Base-by-base conservation (phyloP, 176 grass and related monocot species). In the Thalia dealbata region DNA sequence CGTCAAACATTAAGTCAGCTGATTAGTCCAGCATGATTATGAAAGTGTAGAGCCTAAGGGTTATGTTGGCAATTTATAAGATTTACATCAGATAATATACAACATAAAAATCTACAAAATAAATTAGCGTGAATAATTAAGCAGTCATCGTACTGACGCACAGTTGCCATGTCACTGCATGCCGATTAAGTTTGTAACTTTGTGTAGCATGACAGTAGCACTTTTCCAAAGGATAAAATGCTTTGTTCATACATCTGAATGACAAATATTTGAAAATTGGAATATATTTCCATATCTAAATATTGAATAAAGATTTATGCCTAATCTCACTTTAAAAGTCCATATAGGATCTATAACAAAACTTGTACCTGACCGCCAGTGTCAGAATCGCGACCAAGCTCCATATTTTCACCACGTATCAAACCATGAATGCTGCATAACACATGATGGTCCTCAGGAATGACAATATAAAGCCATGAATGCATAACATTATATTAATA, bases 371-470 rank as follows among this genome's bases (percentile, higher is more conserved):
- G 91, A 69, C 87, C 91, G 6, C 87, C 91, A 11, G 91, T 96
- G 76, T 96, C 91, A 59, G 91, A 96, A 81, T 96, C 91, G 38
- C 85, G 69, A 14, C 85, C 91, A 67, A 96, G 85, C 75, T 96
- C 91, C 91, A 96, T 96, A 75, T 96, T 91, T 68, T 96, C 91
- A 14, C 91, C 91, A 3, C 87, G 85, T 79, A 96, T 81, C 50
- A 96, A 85, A 75, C 91, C 91, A 82, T 96, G 91, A 79, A 96
- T 83, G 78, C 91, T 96, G 78, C 25, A 64, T 26, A 77, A 12
- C 7, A 54, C 28, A 72, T 1, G 2, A 35, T 28, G 13, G 52
- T 52, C 65, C 32, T 43, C 38, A 68, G 13, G n/a, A 68, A 68
- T 14, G 0, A 8, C 14, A 68, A 35, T n/a, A 68, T 0, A 21